These are phyloP conservation scores for Neurospora pannonica DNA, from an alignment of 495 filamentous ascomycete species.

Conservation along the genomic window DNA sequence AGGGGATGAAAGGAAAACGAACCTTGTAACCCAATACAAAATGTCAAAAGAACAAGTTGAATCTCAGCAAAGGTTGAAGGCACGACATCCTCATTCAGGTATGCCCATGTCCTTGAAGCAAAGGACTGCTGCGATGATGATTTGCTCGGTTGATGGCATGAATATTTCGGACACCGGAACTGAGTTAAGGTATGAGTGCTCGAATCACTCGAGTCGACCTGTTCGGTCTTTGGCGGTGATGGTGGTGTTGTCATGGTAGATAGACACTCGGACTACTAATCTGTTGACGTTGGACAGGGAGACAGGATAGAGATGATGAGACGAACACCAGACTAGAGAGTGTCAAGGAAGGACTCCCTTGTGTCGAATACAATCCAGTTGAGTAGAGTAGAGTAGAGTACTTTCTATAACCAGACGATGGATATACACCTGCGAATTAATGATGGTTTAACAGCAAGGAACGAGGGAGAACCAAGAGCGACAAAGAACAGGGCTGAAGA, in stretches of 20 bases:
- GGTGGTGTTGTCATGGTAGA: neutral
- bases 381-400: neutral
- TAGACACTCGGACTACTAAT: neutral
- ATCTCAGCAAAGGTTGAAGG: conserved; percentile 29
- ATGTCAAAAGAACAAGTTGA: conserved; percentile 34
- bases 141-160: neutral
- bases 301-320: neutral
- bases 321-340: neutral
- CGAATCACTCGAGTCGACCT: neutral
- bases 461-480: neutral
- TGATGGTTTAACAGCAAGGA: neutral
- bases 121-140: neutral
- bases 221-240: neutral
- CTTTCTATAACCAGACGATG: neutral
- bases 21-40: conserved; percentile 33
- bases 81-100: conserved; percentile 29
- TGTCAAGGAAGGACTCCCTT: neutral
- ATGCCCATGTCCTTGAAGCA: conserved; percentile 20
- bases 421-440: neutral
- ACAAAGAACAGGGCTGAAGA: neutral
- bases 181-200: neutral
- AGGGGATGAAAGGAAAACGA: neutral
- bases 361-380: neutral
- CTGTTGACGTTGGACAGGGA: neutral
- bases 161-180: neutral